Percentiles rank a stretch among this genome's conserved stretches.
Evolutionary conservation across 306 rosid species (phyloP).

Genomic region (Lathyrus sativus): DNA sequence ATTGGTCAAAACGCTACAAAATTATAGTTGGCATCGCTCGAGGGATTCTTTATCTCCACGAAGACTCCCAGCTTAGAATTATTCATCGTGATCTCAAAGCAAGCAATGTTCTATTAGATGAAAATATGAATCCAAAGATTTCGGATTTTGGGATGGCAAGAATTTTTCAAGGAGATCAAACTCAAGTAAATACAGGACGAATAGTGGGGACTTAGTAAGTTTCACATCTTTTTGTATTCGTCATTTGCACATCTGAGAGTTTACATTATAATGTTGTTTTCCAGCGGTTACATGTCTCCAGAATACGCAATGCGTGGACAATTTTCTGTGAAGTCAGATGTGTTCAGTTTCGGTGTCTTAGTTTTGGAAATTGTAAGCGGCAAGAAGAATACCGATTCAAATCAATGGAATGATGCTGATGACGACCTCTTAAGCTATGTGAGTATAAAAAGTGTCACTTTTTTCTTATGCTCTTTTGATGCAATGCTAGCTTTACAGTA

Average conservation of each 20-base stretch:
- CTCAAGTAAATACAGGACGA: constrained; percentile 48
- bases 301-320: constrained; percentile 58
- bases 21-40: constrained; percentile 60
- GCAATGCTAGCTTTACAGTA: neutral
- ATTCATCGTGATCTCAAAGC: constrained; percentile 72
- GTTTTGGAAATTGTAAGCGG: constrained; percentile 56
- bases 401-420: constrained; percentile 30
- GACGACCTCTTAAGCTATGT: constrained; percentile 53
- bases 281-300: constrained; percentile 56
- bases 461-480: constrained; percentile 6
- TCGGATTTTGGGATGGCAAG: constrained; percentile 80
- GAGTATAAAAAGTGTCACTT: constrained; percentile 36
- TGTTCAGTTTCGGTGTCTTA: constrained; percentile 53
- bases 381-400: constrained; percentile 44
- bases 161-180: constrained; percentile 47
- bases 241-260: neutral
- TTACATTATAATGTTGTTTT: constrained; percentile 10
- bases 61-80: constrained; percentile 62
- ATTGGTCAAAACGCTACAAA: constrained; percentile 57
- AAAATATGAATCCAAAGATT: constrained; percentile 59
- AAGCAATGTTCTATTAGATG: constrained; percentile 61
- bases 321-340: constrained; percentile 49
- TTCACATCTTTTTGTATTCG: neutral
- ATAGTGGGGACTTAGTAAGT: constrained; percentile 77
- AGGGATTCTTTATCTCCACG: constrained; percentile 67